Conservation (phyloP, 345 rosid species). For the Euclidium syriacum region DNA sequence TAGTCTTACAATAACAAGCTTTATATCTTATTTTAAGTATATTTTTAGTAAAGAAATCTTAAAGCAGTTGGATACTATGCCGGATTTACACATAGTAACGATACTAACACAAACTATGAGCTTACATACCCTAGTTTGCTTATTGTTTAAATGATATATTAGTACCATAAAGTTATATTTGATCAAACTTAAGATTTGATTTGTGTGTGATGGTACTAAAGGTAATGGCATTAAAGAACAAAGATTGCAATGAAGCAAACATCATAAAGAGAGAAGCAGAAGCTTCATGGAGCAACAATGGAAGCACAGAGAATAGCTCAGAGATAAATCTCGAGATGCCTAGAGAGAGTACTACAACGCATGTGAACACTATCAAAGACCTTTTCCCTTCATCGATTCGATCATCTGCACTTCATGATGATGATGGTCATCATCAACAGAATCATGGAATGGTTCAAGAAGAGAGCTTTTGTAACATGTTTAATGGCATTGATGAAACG, state of each 20-base stretch:
- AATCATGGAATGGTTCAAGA: slow-evolving; percentile 49
- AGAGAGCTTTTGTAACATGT: slow-evolving; percentile 58
- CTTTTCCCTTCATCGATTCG: slow-evolving; percentile 52
- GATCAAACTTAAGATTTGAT: slow-evolving; percentile 1
- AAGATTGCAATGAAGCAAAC: slow-evolving; percentile 40
- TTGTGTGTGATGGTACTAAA: slow-evolving; percentile 26
- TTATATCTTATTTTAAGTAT: neutral
- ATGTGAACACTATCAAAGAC: slow-evolving; percentile 37
- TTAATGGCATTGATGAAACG: slow-evolving; percentile 64
- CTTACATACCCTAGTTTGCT: too few relatives aligned
- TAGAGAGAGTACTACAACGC: slow-evolving; percentile 23
- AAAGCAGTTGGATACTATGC: too few relatives aligned
- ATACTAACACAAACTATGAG: too few relatives aligned
- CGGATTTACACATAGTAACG: too few relatives aligned
- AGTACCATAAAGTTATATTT: neutral
- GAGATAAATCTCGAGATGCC: slow-evolving; percentile 44
- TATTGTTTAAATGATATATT: neutral
- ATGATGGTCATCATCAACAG: slow-evolving; percentile 37
- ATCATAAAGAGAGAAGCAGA: slow-evolving; percentile 50
- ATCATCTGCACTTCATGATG: slow-evolving; percentile 35
- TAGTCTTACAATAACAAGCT: neutral
- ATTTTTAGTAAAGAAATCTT: neutral
- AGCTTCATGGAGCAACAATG: slow-evolving; percentile 75
- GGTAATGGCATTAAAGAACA: slow-evolving; percentile 48
- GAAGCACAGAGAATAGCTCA: slow-evolving; percentile 44